Conservation (phyloP, 2,329 filamentous ascomycete species). For the Microdochium bolleyi region DNA sequence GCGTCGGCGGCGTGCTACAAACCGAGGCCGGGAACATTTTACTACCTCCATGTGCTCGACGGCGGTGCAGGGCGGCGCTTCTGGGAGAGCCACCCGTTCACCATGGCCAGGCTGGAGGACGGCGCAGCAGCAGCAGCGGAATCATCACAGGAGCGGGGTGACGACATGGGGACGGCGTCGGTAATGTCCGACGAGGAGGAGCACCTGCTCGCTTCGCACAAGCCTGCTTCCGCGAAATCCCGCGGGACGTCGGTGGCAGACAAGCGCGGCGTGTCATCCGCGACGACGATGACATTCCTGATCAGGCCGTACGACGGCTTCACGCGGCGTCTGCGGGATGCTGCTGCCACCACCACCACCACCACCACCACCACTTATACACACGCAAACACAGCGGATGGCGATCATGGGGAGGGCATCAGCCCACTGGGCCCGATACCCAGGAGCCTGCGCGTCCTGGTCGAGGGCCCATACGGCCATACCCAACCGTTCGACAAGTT, state of each 20-base stretch:
- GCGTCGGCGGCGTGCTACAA: conserved; percentile 22
- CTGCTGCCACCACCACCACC: conserved; percentile 10
- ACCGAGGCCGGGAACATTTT: conserved; percentile 32
- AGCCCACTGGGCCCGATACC: conserved; percentile 12
- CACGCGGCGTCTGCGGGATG: conserved; percentile 25
- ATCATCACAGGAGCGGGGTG: neutral
- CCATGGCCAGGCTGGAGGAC: conserved; percentile 24
- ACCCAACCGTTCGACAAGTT: conserved; percentile 28
- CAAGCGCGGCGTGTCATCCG: conserved; percentile 1
- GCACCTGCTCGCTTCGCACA: conserved; percentile 15
- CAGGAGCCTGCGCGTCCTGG: conserved; percentile 23
- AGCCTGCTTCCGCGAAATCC: neutral
- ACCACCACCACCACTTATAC: too few relatives aligned
- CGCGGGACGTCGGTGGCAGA: neutral
- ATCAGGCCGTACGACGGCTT: conserved; percentile 37
- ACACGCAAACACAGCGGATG: too few relatives aligned
- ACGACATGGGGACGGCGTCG: neutral
- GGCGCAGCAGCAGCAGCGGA: neutral
- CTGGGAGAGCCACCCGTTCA: conserved; percentile 45
- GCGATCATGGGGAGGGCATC: too few relatives aligned
- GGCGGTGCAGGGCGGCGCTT: conserved; percentile 17
- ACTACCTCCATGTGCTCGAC: conserved; percentile 34
- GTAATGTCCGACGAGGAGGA: conserved; percentile 18
- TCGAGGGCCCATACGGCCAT: conserved; percentile 37
- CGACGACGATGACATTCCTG: conserved; percentile 28